Base-by-base conservation (phyloP, 345 rosid genomes). In the Brassica carinata region DNA sequence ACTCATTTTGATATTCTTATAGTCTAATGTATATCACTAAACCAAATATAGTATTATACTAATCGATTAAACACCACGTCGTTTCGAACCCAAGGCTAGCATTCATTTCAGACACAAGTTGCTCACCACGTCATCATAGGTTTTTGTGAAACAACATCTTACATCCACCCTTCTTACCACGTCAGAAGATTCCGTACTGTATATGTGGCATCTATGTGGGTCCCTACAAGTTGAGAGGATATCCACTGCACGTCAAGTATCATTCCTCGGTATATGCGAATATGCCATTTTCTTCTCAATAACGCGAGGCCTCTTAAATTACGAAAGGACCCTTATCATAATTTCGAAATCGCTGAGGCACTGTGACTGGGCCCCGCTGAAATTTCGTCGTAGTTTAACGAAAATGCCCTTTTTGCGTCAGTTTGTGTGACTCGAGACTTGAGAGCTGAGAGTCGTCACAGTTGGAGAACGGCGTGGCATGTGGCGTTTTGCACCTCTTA, bases 181-280 rank as follows among this genome's bases (percentile, higher is more conserved):
- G 84, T 77, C 84, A 73, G 6, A 3, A 45, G 6, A 9, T 59
- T 29, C 76, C 81, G 77, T 77, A 81, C 77, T 1, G 34, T 31
- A 8, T 1, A 71, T 64, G 78, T 77, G 84, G 81, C 81, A 82
- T 15, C 26, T 0, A 38, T 10, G 55, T 80, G 81, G 81, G 77
- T 7, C 81, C 78, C 40, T 17, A 48, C 74, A 76, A 10, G 77
- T 76, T 45, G 77, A 72, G 77, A 45, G 81, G 29, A 81, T 81
- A 81, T 81, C 74, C 84, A 33, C 70, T 72, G 45, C 81, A 77
- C 84, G 84, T 71, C 18, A 77, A 77, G 84, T 23, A 81, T 81
- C 4, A 81, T 81, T 77, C 84, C 29, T 33, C 0, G 18, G 81
- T 8, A 81, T 81, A 77, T 77, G 33, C 84, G 84, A 81, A 81